Evolutionary conservation across 768 basidiomycete genomes (phyloP).

Genomic region (Phanerochaete sordida): DNA sequence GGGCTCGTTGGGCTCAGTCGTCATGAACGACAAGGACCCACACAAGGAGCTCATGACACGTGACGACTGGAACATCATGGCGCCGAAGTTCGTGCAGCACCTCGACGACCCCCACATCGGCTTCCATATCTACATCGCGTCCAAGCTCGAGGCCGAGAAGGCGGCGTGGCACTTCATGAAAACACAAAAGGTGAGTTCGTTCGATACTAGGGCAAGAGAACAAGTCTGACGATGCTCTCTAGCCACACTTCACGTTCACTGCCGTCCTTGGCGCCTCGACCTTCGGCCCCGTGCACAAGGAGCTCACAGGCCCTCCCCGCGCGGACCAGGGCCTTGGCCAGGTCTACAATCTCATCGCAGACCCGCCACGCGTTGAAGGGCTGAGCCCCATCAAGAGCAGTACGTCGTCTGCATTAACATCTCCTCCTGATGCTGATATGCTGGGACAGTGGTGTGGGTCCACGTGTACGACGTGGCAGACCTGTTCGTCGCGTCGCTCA

Average conservation of each 20-base stretch:
- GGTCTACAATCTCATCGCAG: neutral
- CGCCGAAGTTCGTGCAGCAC: neutral
- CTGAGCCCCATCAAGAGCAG: neutral
- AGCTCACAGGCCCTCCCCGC: neutral
- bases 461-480: neutral
- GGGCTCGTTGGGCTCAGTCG: neutral
- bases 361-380: neutral
- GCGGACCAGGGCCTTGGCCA: neutral
- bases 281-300: neutral
- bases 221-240: neutral
- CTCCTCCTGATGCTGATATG: neutral
- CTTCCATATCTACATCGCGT: conserved; percentile 40
- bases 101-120: neutral
- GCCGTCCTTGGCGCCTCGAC: neutral
- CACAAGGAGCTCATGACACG: neutral
- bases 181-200: conserved; percentile 31
- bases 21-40: neutral
- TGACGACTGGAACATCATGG: conserved; percentile 1
- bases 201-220: neutral
- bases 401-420: neutral
- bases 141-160: conserved; percentile 58
- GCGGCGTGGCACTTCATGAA: conserved; percentile 50
- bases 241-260: neutral
- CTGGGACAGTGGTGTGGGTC: neutral
- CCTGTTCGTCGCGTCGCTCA: neutral